Percentiles rank a stretch among this genome's conserved stretches.
phyloP scores from a whole-genome alignment of 345 rosid genomes.

The Sisymbrium altissimum region DNA sequence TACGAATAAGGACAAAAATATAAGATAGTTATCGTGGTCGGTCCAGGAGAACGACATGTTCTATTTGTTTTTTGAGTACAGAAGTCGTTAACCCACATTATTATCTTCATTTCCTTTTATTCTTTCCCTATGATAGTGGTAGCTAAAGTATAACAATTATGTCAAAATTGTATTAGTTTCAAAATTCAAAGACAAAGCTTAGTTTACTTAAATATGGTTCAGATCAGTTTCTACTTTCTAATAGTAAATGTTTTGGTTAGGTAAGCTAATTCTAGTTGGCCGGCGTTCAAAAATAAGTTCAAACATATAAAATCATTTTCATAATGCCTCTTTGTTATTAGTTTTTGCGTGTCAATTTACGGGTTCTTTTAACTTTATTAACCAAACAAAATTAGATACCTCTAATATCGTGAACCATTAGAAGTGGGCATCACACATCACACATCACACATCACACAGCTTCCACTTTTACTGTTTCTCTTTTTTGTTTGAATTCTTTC shows the following conservation, averaged over 20 bases:
- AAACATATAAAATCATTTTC: neutral
- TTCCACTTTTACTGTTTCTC: slow-evolving; percentile 18
- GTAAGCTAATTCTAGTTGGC: neutral
- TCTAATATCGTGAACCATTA: neutral
- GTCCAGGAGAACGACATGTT: slow-evolving; percentile 15
- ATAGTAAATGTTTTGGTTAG: neutral
- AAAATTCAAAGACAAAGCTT: neutral
- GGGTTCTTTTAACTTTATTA: neutral
- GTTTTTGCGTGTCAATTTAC: neutral
- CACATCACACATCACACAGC: neutral
- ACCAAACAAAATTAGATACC: neutral
- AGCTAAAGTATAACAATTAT: neutral
- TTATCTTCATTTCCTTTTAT: neutral
- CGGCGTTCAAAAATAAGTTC: neutral
- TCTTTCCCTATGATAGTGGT: neutral
- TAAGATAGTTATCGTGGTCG: slow-evolving; percentile 9
- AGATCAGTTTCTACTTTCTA: neutral
- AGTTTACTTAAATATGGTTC: neutral
- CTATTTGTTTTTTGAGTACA: neutral
- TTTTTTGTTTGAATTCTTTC: neutral
- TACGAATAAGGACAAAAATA: slow-evolving; percentile 6
- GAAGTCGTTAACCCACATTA: slow-evolving; percentile 1
- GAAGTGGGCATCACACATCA: slow-evolving; percentile 20
- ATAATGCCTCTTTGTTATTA: neutral
- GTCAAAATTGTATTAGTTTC: neutral